Conservation (phyloP, 805 yeast genomes). For the Clavispora santaluciae region DNA sequence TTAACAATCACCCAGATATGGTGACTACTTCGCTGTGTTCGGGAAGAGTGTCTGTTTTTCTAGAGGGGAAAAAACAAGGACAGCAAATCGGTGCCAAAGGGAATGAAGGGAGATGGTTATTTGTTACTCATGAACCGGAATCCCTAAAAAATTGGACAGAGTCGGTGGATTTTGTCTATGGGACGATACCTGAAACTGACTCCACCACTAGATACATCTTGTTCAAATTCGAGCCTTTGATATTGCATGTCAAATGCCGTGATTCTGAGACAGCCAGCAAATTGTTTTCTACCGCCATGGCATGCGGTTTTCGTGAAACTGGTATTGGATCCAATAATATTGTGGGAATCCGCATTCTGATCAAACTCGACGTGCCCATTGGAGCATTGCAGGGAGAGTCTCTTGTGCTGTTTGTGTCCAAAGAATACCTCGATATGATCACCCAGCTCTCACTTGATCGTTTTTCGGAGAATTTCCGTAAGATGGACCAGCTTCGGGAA, state of each 20-base stretch:
- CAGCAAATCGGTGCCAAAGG: constrained; percentile 75
- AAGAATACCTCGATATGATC: constrained; percentile 46
- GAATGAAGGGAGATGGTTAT: constrained; percentile 78
- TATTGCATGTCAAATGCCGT: constrained; percentile 78
- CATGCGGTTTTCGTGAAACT: constrained; percentile 81
- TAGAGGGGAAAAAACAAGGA: constrained; percentile 60
- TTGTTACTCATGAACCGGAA: constrained; percentile 62
- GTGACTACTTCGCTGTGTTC: constrained; percentile 89
- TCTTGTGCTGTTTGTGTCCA: constrained; percentile 43
- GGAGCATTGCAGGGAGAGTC: constrained; percentile 44
- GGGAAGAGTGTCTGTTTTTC: constrained; percentile 77
- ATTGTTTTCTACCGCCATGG: constrained; percentile 68
- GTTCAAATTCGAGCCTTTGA: constrained; percentile 81
- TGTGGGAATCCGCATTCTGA: constrained; percentile 74
- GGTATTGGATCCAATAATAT: constrained; percentile 78
- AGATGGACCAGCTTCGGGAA: constrained; percentile 45
- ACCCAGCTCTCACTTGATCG: constrained; percentile 56
- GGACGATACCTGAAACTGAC: background rate
- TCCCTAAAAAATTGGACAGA: constrained; percentile 49
- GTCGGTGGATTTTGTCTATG: constrained; percentile 18
- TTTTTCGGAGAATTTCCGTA: constrained; percentile 59
- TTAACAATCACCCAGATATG: constrained; percentile 59
- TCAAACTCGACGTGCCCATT: constrained; percentile 72
- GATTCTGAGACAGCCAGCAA: constrained; percentile 52
- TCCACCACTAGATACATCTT: constrained; percentile 50